Conservation (phyloP, 768 basidiomycete species). For the Kwoniella newhampshirensis region DNA sequence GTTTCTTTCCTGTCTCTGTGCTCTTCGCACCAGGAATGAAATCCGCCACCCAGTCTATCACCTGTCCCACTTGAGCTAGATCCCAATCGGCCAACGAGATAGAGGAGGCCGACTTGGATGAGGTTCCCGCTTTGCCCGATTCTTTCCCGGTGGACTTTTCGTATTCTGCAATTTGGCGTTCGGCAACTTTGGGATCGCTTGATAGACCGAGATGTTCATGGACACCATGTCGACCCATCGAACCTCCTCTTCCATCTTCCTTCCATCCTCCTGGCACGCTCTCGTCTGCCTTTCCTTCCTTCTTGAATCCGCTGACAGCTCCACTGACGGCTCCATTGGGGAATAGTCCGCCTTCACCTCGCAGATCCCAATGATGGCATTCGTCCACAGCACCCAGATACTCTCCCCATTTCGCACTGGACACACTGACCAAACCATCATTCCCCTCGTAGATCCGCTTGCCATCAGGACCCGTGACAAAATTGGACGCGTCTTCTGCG, state of each 20-base stretch:
- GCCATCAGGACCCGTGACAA: slow-evolving; percentile 33
- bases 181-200: slow-evolving; percentile 29
- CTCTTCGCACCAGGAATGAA: slow-evolving; percentile 58
- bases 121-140: slow-evolving; percentile 26
- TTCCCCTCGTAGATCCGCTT: slow-evolving; percentile 62
- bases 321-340: slow-evolving; percentile 33
- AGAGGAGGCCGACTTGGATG: background rate
- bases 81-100: slow-evolving; percentile 34
- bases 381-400: slow-evolving; percentile 86
- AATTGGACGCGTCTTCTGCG: slow-evolving; percentile 45
- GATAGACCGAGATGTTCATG: slow-evolving; percentile 57
- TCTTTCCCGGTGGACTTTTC: too few species aligned
- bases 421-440: slow-evolving; percentile 83
- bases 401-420: slow-evolving; percentile 89
- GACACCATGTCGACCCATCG: slow-evolving; percentile 25
- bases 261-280: slow-evolving; percentile 36
- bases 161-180: slow-evolving; percentile 16
- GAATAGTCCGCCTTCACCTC: slow-evolving; percentile 72
- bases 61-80: slow-evolving; percentile 50
- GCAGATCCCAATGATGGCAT: slow-evolving; percentile 94
- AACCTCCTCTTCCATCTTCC: slow-evolving; percentile 1
- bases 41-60: slow-evolving; percentile 56
- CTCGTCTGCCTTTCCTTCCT: slow-evolving; percentile 29
- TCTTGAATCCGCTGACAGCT: slow-evolving; percentile 16
- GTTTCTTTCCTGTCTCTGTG: slow-evolving; percentile 49